Evolutionary conservation across 2,329 filamentous ascomycete species (phyloP).

Genomic region (Ophidiomyces ophidiicola): DNA sequence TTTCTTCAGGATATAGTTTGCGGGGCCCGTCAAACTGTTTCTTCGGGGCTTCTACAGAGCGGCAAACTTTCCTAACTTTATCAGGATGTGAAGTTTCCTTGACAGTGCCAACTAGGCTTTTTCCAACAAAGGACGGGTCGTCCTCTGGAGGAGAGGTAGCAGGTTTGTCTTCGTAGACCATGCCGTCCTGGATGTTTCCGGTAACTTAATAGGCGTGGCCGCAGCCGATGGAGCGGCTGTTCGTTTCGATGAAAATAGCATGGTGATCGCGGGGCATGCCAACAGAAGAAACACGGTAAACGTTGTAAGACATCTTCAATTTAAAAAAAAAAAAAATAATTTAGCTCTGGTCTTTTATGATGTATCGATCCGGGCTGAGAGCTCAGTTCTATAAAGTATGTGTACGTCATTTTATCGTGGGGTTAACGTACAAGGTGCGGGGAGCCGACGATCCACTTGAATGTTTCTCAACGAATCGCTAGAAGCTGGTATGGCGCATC

Average conservation of each 20-base stretch:
- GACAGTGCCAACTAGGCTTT: slow-evolving; percentile 2
- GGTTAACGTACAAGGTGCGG: too few species aligned
- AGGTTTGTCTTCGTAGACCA: slow-evolving; percentile 16
- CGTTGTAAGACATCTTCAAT: slow-evolving; percentile 15
- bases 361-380: too few species aligned
- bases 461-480: too few species aligned
- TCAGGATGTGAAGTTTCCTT: not conserved
- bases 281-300: slow-evolving; percentile 16
- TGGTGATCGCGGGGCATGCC: slow-evolving; percentile 22
- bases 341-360: too few species aligned
- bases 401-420: too few species aligned
- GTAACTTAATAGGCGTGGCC: slow-evolving; percentile 22
- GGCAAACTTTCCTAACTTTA: slow-evolving; percentile 16
- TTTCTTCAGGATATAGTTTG: slow-evolving; percentile 19
- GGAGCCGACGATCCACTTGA: too few species aligned
- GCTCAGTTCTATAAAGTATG: too few species aligned
- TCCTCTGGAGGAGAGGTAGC: slow-evolving; percentile 13
- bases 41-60: slow-evolving; percentile 18
- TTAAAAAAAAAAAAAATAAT: too few species aligned
- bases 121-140: slow-evolving; percentile 8
- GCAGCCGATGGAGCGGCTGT: slow-evolving; percentile 11
- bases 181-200: slow-evolving; percentile 24
- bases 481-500: too few species aligned
- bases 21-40: slow-evolving; percentile 24
- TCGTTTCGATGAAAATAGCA: slow-evolving; percentile 22